phyloP scores from a whole-genome alignment of 140 eudicot genomes.

The Ambrosia hybrid region DNA sequence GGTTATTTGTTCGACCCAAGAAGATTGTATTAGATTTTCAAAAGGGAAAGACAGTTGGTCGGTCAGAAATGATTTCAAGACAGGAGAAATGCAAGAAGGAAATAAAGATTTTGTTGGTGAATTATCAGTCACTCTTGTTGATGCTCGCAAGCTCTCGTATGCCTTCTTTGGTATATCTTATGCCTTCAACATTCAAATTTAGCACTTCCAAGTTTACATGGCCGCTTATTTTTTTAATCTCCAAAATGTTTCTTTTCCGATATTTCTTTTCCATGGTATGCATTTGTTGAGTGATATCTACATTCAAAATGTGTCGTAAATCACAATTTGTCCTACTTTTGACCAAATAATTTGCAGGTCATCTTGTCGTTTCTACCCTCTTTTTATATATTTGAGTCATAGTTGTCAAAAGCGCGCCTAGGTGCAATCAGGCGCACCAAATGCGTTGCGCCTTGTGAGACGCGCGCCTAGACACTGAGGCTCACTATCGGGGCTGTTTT shows the following conservation, averaged over 20 bases:
- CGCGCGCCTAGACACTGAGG: too few species aligned
- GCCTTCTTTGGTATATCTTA: constrained; percentile 52
- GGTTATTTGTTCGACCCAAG: constrained; percentile 93
- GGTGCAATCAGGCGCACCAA: too few species aligned
- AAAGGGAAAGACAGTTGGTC: constrained; percentile 86
- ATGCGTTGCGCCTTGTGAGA: too few species aligned
- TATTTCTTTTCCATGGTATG: too few species aligned
- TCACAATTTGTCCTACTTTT: too few species aligned
- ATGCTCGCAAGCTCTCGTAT: constrained; percentile 88
- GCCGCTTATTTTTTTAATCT: not conserved
- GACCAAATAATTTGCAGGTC: too few species aligned
- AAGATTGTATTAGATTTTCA: constrained; percentile 92
- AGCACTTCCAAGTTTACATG: not conserved
- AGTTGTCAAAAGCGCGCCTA: too few species aligned
- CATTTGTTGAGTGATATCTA: too few species aligned
- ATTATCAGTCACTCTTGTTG: constrained; percentile 92
- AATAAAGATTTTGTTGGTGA: constrained; percentile 87
- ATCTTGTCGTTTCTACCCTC: not conserved
- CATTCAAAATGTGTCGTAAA: too few species aligned
- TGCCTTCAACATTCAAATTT: constrained; percentile 4
- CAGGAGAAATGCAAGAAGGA: constrained; percentile 89
- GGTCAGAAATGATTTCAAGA: constrained; percentile 54
- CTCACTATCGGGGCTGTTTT: too few species aligned
- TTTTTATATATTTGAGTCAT: constrained; percentile 2
- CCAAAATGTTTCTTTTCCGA: not conserved